Percentiles rank a stretch among this genome's conserved stretches.
These are phyloP conservation scores for Plantago coronopus DNA, from an alignment of 305 asterid species.

Conservation along the genomic window DNA sequence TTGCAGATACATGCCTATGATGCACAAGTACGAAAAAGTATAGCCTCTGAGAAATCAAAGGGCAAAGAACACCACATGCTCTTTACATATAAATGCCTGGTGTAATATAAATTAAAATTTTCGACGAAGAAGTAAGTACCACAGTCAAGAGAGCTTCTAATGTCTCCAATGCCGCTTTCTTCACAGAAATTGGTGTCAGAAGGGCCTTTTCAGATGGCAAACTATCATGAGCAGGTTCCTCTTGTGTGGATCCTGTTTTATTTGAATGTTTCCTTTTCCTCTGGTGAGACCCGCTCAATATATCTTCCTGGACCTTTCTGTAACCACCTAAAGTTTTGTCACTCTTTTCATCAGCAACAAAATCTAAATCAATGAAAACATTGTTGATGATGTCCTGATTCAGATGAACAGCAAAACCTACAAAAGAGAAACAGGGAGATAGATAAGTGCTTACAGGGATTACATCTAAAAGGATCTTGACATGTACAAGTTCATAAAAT, in stretches of 20 bases:
- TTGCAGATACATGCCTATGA: neutral
- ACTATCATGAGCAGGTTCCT: constrained; percentile 39
- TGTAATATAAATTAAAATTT: constrained; percentile 3
- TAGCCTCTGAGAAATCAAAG: neutral
- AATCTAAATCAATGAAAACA: constrained; percentile 51
- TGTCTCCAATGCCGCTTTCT: constrained; percentile 78
- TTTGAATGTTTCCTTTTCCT: constrained; percentile 77
- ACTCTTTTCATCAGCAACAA: constrained; percentile 32
- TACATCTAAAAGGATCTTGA: constrained; percentile 3
- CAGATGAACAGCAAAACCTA: constrained; percentile 63
- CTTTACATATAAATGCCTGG: constrained; percentile 8
- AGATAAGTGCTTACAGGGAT: constrained; percentile 13
- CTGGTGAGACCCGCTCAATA: constrained; percentile 28
- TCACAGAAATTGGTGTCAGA: constrained; percentile 46
- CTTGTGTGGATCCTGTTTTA: constrained; percentile 34
- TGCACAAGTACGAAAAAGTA: neutral
- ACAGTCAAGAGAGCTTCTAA: constrained; percentile 69
- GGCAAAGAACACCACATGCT: neutral
- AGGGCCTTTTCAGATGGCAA: constrained; percentile 34
- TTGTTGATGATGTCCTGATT: constrained; percentile 48
- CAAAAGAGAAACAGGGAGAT: constrained; percentile 15
- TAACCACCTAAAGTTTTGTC: constrained; percentile 27
- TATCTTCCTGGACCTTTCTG: constrained; percentile 38
- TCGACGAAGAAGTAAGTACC: constrained; percentile 38
- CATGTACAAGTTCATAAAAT: neutral